A percentile compares a stretch with the other conserved stretches of the same genome.
Evolutionary conservation across 176 grass and related monocot genomes (phyloP).

Genomic region (Triticum turgidum): DNA sequence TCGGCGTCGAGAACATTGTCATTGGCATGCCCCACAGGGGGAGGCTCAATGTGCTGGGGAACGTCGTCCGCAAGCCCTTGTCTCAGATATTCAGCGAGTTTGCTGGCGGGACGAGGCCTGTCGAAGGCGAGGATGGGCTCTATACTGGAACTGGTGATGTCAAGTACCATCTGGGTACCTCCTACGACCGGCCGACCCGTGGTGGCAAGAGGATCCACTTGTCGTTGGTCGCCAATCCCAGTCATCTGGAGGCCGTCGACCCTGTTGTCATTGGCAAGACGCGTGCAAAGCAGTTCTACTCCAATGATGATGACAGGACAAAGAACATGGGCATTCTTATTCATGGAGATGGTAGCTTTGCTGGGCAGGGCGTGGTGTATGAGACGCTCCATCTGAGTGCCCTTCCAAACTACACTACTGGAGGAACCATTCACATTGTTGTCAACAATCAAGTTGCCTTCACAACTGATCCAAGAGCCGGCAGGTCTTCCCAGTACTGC

Average conservation of each 20-base stretch:
- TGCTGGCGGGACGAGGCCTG: slow-evolving; percentile 81
- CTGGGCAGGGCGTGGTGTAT: slow-evolving; percentile 89
- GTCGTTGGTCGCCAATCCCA: slow-evolving; percentile 89
- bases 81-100: slow-evolving; percentile 98
- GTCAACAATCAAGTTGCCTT: slow-evolving; percentile 81
- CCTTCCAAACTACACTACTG: slow-evolving; percentile 89
- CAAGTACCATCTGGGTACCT: slow-evolving; percentile 95
- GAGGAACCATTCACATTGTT: slow-evolving; percentile 84
- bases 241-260: slow-evolving; percentile 90
- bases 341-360: slow-evolving; percentile 94
- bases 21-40: slow-evolving; percentile 98
- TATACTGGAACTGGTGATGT: slow-evolving; percentile 95
- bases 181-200: slow-evolving; percentile 87
- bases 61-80: slow-evolving; percentile 87
- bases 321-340: slow-evolving; percentile 89
- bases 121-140: slow-evolving; percentile 75
- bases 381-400: slow-evolving; percentile 97
- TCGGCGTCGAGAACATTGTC: slow-evolving; percentile 84
- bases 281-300: slow-evolving; percentile 88
- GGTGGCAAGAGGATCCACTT: slow-evolving; percentile 88
- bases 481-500: slow-evolving; percentile 77
- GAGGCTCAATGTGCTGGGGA: slow-evolving; percentile 88
- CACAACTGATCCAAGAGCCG: slow-evolving; percentile 67
- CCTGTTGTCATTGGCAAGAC: slow-evolving; percentile 92
- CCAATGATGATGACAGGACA: slow-evolving; percentile 81